Evolutionary conservation across 73 alveolate genomes (phyloP).

Genomic region (Paramecium sonneborni): DNA sequence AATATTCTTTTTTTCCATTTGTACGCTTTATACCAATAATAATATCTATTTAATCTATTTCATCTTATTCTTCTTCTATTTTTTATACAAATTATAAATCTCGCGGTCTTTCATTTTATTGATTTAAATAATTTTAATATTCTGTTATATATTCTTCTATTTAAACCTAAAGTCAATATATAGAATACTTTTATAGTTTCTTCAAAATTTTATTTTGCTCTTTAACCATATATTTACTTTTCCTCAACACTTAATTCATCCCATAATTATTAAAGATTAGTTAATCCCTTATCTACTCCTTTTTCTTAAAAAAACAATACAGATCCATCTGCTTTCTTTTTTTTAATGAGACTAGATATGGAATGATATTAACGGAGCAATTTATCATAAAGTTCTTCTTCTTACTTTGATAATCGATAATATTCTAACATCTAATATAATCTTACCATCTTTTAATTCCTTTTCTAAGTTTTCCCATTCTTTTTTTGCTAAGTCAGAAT

Average conservation of each 20-base stretch:
- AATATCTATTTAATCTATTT: slow-evolving; percentile 11
- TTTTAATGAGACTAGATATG: neutral
- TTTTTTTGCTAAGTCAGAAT: neutral
- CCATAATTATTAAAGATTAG: neutral
- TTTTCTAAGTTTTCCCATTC: slow-evolving; percentile 11
- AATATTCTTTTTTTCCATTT: slow-evolving; percentile 32
- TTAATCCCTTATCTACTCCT: neutral
- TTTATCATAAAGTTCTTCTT: neutral
- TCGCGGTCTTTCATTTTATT: neutral
- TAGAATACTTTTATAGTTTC: neutral
- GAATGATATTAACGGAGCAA: neutral
- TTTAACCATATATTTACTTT: neutral
- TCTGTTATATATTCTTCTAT: neutral
- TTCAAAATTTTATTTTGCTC: neutral
- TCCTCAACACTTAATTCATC: neutral
- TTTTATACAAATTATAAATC: neutral
- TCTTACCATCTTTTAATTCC: neutral
- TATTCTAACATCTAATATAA: neutral
- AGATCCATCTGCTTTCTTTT: neutral
- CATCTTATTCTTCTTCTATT: neutral
- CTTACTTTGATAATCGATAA: neutral
- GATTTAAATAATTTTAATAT: neutral
- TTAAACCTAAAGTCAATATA: neutral
- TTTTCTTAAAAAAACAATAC: neutral
- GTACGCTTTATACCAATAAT: neutral